Evolutionary conservation across 2,329 filamentous ascomycete species (phyloP), one percentile per base, ranked within the genome.

Genomic region (Trichoderma atroviride): DNA sequence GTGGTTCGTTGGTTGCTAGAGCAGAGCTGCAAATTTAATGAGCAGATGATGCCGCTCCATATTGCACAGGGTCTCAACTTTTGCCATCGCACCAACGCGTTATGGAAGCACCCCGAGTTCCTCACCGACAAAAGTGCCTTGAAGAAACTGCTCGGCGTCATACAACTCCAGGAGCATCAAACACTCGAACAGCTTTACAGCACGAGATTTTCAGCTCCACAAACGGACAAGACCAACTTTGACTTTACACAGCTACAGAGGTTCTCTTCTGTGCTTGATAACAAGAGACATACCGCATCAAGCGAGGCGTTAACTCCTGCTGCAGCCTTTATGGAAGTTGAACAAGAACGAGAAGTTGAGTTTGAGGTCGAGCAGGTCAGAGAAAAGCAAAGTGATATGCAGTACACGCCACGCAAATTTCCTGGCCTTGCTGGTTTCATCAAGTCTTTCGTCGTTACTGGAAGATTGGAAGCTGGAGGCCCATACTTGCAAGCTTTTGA

Each of bases 21-120:
- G 56, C 87, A 91, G 67, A 90, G 88, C 0, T 92, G 89, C 69
- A 77, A 79, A 10, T 82, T 79, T 0, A 89, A 87, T 22, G 87
- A 90, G 69, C 85, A 90, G 37, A 75, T 91, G 0, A 84, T 86
- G 58, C 81, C 85, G 0, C 79, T 92, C 0, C 88, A 89, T 71
- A 80, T 84, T 3, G 81, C 87, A 0, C 89, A 92, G 74, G 88
- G 89, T 0, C 75, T 80, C 0, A 87, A 91, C 70, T 92, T 87
- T 71, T 88, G 88, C 69, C 81, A 82, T 0, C 84, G 88, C 1
- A 82, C 79, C 0, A 81, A 90, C 62, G 86, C 86, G 0, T 75
- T 79, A 0, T 73, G 80, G 27, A 77, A 81, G 0, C 76, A 87
- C 70, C 74, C 81, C 0, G 72, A 83, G 0, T 85, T 82, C n/a